Percentiles rank a stretch among this genome's conserved stretches.
Conservation (phyloP, 805 yeast species). For the Saturnispora saitoi region DNA sequence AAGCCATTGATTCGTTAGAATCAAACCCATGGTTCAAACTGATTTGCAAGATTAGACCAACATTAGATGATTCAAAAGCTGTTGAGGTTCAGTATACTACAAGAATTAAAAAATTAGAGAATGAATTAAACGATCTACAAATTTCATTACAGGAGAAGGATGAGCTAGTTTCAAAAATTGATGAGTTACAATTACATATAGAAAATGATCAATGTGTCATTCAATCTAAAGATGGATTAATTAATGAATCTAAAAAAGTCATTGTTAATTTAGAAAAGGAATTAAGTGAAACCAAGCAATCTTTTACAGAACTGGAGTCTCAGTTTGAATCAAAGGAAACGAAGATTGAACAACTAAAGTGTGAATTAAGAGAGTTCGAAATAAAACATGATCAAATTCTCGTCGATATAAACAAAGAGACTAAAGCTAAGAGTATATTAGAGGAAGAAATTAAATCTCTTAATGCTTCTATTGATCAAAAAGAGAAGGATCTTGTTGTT, state of each 20-base stretch:
- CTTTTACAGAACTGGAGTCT: constrained; percentile 17
- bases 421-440: not conserved
- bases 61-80: constrained; percentile 34
- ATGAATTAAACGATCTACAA: constrained; percentile 40
- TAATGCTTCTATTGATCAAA: constrained; percentile 23
- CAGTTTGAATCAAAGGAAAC: constrained; percentile 17
- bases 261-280: constrained; percentile 22
- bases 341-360: not conserved
- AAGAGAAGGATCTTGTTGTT: constrained; percentile 27
- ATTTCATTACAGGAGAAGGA: constrained; percentile 22
- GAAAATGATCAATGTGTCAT: constrained; percentile 16
- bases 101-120: constrained; percentile 48
- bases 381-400: constrained; percentile 15
- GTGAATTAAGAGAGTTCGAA: constrained; percentile 7
- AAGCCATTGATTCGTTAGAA: constrained; percentile 38
- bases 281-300: constrained; percentile 16
- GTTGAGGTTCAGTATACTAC: constrained; percentile 42
- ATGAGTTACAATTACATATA: constrained; percentile 24
- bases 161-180: constrained; percentile 32
- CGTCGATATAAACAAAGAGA: constrained; percentile 12
- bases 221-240: constrained; percentile 36
- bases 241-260: constrained; percentile 29
- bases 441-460: constrained; percentile 27
- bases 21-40: constrained; percentile 75
- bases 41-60: constrained; percentile 63